Conservation (phyloP, 148 eudicot species). For the Tetragonia tetragonoides region DNA sequence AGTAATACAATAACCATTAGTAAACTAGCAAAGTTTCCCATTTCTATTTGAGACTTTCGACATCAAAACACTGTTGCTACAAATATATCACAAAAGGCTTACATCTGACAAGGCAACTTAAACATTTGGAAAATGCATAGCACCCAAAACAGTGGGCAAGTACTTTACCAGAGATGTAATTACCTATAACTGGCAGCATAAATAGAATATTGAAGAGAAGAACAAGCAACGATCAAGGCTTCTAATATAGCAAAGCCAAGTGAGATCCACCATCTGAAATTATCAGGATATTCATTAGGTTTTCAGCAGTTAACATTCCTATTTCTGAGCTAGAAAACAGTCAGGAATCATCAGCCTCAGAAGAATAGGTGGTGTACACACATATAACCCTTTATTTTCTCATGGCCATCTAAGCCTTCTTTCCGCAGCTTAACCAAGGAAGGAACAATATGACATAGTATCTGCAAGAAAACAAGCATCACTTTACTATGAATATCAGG, state of each 20-base stretch:
- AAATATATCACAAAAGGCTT: not conserved
- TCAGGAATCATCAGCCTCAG: constrained; percentile 36
- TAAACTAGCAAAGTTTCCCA: too few relatives aligned
- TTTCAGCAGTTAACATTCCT: constrained; percentile 11
- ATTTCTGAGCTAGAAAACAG: constrained; percentile 6
- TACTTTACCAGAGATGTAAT: constrained; percentile 3
- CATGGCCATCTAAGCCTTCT: constrained; percentile 97
- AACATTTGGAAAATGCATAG: not conserved
- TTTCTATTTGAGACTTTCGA: too few relatives aligned
- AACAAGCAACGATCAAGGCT: constrained; percentile 69
- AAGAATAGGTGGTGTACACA: constrained; percentile 57
- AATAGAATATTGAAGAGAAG: constrained; percentile 90
- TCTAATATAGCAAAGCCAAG: constrained; percentile 85
- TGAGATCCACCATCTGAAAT: constrained; percentile 91
- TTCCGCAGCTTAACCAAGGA: constrained; percentile 93
- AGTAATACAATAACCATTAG: too few relatives aligned
- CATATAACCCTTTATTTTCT: constrained; percentile 98
- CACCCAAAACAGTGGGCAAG: not conserved
- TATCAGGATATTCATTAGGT: constrained; percentile 15
- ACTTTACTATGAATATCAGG: constrained; percentile 7
- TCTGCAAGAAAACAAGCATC: constrained; percentile 41
- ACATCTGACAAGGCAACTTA: not conserved
- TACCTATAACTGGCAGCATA: constrained; percentile 78
- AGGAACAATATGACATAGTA: constrained; percentile 81
- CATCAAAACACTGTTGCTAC: too few relatives aligned